Conservation (phyloP, 2,329 filamentous ascomycete species). For the Cordyceps sp. region DNA sequence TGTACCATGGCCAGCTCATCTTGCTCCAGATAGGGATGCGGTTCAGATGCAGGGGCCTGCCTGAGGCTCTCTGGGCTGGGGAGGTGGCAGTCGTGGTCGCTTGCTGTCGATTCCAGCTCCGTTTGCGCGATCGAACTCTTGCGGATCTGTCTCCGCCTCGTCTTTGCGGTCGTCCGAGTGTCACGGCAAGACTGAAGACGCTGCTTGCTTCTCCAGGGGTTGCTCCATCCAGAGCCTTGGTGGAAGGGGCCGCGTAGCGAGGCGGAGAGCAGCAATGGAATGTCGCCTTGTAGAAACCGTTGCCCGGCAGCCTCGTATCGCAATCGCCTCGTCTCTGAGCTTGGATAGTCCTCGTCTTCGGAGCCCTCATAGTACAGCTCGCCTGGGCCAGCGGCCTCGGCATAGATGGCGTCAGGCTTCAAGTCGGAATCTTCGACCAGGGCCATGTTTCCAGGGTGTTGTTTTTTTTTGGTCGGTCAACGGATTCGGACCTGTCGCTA, state of each 20-base stretch:
- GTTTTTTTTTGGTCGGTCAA: no score
- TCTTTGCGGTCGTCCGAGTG: background rate
- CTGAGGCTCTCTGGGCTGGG: slow-evolving; percentile 24
- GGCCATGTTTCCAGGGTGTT: no score
- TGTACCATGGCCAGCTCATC: slow-evolving; percentile 15
- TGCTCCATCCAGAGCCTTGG: slow-evolving; percentile 11
- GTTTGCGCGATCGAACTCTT: slow-evolving; percentile 3
- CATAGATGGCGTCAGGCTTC: no score
- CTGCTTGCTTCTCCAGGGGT: slow-evolving; percentile 13
- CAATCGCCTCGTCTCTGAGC: slow-evolving; percentile 25
- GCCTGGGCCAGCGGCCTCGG: slow-evolving; percentile 24
- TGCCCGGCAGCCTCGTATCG: slow-evolving; percentile 43
- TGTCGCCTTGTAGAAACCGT: slow-evolving; percentile 38
- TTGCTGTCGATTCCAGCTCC: slow-evolving; percentile 1
- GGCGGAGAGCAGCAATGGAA: slow-evolving; percentile 42
- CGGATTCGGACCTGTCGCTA: no score
- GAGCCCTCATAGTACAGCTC: slow-evolving; percentile 39
- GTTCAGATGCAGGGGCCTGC: slow-evolving; percentile 11
- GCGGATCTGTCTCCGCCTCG: background rate
- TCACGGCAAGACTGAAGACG: background rate
- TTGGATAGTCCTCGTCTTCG: slow-evolving; percentile 37
- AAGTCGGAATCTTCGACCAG: no score
- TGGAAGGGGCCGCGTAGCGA: slow-evolving; percentile 45
- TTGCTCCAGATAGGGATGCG: slow-evolving; percentile 13
- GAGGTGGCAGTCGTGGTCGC: slow-evolving; percentile 20